Evolutionary conservation across 2,329 filamentous ascomycete species (phyloP).

Genomic region (Cladosporium sp.): DNA sequence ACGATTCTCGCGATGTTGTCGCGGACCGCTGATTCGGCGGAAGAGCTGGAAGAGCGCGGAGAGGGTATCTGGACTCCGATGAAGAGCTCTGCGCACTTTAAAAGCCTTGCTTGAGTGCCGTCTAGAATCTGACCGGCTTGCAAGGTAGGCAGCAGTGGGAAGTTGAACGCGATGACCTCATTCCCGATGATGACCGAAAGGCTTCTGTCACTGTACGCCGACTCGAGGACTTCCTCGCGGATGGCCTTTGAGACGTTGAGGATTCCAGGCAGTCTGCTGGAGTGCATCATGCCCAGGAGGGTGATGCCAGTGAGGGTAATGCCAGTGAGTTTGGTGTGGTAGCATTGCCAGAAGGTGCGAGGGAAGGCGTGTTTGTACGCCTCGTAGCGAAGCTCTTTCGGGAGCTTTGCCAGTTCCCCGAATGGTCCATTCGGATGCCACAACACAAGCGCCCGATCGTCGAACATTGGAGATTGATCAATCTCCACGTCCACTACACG

Average conservation of each 20-base stretch:
- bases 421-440: neutral
- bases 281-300: neutral
- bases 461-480: neutral
- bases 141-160: neutral
- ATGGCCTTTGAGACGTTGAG: neutral
- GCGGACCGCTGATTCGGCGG: neutral
- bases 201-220: neutral
- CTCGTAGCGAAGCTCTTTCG: neutral
- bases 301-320: neutral
- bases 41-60: neutral
- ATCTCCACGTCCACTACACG: neutral
- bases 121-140: neutral
- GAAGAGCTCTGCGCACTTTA: neutral
- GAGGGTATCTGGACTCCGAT: neutral
- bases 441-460: neutral
- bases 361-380: neutral
- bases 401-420: neutral
- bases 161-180: neutral
- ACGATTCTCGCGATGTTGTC: neutral
- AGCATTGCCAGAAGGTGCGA: constrained; percentile 7
- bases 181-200: neutral
- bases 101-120: neutral
- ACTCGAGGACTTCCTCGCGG: neutral
- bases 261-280: neutral
- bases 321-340: neutral